Percentiles rank a stretch among this genome's conserved stretches.
These are phyloP conservation scores for Botrytis squamosa DNA, from an alignment of 2,329 filamentous ascomycete species.

Conservation along the genomic window DNA sequence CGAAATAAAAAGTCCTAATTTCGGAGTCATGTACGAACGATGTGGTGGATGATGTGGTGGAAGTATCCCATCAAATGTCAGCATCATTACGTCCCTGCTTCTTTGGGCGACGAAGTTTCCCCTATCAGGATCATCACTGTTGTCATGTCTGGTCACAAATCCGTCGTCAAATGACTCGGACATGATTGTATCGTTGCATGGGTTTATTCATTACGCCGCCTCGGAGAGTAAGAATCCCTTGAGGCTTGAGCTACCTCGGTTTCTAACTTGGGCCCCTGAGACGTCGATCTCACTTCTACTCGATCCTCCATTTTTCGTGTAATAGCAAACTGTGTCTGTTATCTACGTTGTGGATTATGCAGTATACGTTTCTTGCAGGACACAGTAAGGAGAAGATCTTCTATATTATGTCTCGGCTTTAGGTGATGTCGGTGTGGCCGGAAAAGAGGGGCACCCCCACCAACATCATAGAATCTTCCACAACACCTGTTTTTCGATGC, in stretches of 20 bases:
- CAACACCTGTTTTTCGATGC: neutral
- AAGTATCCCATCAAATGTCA: neutral
- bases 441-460: neutral
- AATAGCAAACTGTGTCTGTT: neutral
- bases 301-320: neutral
- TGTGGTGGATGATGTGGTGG: neutral
- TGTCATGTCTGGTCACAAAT: neutral
- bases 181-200: neutral
- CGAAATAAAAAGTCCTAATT: neutral
- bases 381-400: neutral
- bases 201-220: neutral
- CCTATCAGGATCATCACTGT: neutral
- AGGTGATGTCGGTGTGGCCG: neutral
- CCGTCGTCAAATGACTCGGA: neutral
- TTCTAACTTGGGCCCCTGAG: neutral
- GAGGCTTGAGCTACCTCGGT: neutral
- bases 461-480: neutral
- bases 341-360: neutral
- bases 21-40: neutral
- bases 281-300: neutral
- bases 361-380: neutral
- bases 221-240: neutral
- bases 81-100: neutral
- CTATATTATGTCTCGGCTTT: neutral
- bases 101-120: neutral